Evolutionary conservation across 768 basidiomycete genomes (phyloP).

Genomic region (Candolleomyces aberdarensis): DNA sequence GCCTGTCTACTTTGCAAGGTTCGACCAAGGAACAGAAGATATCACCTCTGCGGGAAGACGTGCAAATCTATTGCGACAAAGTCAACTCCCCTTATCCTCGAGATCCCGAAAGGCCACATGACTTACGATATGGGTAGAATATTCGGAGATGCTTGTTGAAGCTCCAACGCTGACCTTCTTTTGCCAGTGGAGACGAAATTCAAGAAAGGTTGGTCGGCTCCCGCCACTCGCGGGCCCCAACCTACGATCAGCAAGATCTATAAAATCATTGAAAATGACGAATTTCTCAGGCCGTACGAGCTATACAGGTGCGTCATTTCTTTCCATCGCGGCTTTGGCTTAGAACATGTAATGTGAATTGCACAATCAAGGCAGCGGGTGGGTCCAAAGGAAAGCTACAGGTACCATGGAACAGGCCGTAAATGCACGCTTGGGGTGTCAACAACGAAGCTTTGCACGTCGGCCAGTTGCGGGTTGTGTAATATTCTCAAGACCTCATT

Average conservation of each 20-base stretch:
- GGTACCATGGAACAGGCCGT: slow-evolving; percentile 28
- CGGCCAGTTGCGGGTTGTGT: slow-evolving; percentile 21
- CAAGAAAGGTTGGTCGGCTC: no score
- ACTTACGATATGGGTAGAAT: no score
- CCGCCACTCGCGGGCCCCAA: no score
- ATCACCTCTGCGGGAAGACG: slow-evolving; percentile 21
- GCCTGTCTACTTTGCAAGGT: slow-evolving; percentile 27
- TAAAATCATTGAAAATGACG: slow-evolving; percentile 16
- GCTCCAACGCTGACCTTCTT: no score
- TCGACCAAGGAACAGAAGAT: slow-evolving; percentile 21
- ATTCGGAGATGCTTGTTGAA: no score
- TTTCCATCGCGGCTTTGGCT: background rate
- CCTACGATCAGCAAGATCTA: slow-evolving; percentile 11
- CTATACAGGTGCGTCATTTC: slow-evolving; percentile 10
- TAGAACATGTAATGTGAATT: background rate
- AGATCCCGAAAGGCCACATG: background rate
- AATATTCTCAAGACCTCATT: slow-evolving; percentile 29
- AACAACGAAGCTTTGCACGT: slow-evolving; percentile 22
- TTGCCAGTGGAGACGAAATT: no score
- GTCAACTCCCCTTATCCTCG: slow-evolving; percentile 18
- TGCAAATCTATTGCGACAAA: slow-evolving; percentile 17
- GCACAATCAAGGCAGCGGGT: slow-evolving; percentile 13
- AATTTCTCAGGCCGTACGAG: slow-evolving; percentile 13
- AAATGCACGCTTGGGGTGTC: slow-evolving; percentile 23
- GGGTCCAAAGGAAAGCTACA: slow-evolving; percentile 25